Percentiles rank a stretch among this genome's conserved stretches.
phyloP scores from a whole-genome alignment of 1,284 basidiomycete genomes.

The Apiotrichum mycotoxinovorans region DNA sequence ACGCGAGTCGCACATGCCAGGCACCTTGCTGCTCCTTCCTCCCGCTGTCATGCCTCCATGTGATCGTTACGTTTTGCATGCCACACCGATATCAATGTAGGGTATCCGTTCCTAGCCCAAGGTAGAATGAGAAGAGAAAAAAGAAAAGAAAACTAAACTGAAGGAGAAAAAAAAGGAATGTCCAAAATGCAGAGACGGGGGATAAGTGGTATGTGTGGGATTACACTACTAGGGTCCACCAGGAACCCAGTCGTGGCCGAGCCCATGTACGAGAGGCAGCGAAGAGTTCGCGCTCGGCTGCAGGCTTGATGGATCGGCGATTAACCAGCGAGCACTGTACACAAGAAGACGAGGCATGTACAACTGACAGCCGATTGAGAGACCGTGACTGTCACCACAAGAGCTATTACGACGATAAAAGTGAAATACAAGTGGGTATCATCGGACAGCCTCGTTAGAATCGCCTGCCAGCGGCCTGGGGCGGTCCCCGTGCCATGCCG shows the following conservation, averaged over 20 bases:
- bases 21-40: no score
- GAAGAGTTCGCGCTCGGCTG: neutral
- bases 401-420: neutral
- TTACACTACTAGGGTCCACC: neutral
- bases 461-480: constrained; percentile 8
- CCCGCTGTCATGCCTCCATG: neutral
- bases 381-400: neutral
- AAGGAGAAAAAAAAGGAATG: constrained; percentile 2
- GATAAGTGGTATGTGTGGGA: neutral
- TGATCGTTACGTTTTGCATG: constrained; percentile 6
- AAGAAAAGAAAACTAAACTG: neutral
- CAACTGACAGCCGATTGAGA: neutral
- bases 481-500: neutral
- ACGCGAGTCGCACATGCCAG: no score
- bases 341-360: no score
- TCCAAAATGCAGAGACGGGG: constrained; percentile 10
- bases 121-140: no score
- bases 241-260: neutral
- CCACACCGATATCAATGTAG: constrained; percentile 9
- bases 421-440: neutral
- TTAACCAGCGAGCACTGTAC: neutral
- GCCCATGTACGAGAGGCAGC: neutral
- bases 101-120: constrained; percentile 1
- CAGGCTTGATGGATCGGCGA: no score
- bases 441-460: neutral